Evolutionary conservation across 441 rosid species (phyloP).

Genomic region (Capsella rubella): DNA sequence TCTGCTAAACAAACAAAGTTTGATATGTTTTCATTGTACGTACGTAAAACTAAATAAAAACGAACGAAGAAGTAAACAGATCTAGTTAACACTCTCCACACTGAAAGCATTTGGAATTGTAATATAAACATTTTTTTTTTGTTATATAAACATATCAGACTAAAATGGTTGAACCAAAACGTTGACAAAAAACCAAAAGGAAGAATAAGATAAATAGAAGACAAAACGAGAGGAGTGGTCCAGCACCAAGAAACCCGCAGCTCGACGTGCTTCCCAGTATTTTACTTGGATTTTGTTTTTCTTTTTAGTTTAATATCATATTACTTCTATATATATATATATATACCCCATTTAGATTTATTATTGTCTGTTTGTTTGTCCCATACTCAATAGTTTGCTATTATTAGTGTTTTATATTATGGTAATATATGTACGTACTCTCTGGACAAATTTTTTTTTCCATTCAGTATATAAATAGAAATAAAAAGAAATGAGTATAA

Average conservation of each 20-base stretch:
- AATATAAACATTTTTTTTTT: no score
- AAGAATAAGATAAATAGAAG: not conserved
- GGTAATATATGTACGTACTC: not conserved
- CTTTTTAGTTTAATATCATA: not conserved
- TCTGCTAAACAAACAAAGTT: no score
- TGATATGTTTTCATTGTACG: no score
- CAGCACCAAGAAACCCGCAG: constrained; percentile 43
- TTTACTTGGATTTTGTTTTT: constrained; percentile 10
- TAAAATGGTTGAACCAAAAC: constrained; percentile 22
- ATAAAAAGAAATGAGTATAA: not conserved
- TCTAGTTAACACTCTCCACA: not conserved
- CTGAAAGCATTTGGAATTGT: not conserved
- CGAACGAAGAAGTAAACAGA: not conserved
- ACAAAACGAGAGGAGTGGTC: constrained; percentile 42
- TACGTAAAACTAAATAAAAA: no score
- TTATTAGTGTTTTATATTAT: constrained; percentile 10
- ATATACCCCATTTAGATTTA: constrained; percentile 20
- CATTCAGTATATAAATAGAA: not conserved
- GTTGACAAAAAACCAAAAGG: constrained; percentile 25
- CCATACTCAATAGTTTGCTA: constrained; percentile 24
- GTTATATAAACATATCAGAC: not conserved
- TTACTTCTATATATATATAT: constrained; percentile 14
- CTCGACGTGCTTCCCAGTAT: constrained; percentile 46
- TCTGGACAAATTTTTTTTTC: not conserved
- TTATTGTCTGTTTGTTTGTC: constrained; percentile 36